Base-by-base conservation (phyloP, 2,329 filamentous ascomycete species). In the Xylaria sp. region DNA sequence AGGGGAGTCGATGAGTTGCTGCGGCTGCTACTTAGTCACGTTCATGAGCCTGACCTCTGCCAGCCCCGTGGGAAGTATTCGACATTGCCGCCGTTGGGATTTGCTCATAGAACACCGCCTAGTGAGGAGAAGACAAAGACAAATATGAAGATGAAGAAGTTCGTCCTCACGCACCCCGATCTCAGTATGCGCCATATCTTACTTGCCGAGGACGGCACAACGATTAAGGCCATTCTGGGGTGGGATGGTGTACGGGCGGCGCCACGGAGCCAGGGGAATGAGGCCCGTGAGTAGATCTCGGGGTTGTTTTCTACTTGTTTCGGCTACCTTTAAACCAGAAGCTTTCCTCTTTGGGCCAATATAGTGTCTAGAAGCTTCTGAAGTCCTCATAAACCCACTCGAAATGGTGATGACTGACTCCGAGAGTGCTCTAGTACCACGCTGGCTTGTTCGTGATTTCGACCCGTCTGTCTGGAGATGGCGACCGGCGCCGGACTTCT, bases 371-470 rank as follows among this genome's bases (percentile, higher is more conserved):
- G n/a, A n/a, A n/a, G n/a, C n/a, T n/a, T n/a, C n/a, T n/a, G n/a
- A n/a, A n/a, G n/a, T n/a, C n/a, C n/a, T n/a, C n/a, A n/a, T n/a
- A n/a, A n/a, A n/a, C n/a, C n/a, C n/a, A n/a, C n/a, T n/a, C n/a
- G n/a, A n/a, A n/a, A n/a, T n/a, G n/a, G n/a, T n/a, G n/a, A n/a
- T n/a, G n/a, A n/a, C n/a, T n/a, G n/a, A n/a, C n/a, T n/a, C n/a
- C n/a, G n/a, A n/a, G n/a, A n/a, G n/a, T n/a, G n/a, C n/a, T n/a
- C n/a, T n/a, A n/a, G n/a, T 75, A 9, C 74, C 74, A 14, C 66
- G 64, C 34, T 77, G 74, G 75, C 72, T 75, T 17, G 68, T 73
- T 2, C 66, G 74, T 19, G 75, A 77, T 42, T 73, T 74, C 47
- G 71, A 76, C 55, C 73, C 74, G 6, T 74, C 73, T 39, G 48